phyloP scores from a whole-genome alignment of 192 early-diverging fungal species.

The Polychytrium aggregatum region DNA sequence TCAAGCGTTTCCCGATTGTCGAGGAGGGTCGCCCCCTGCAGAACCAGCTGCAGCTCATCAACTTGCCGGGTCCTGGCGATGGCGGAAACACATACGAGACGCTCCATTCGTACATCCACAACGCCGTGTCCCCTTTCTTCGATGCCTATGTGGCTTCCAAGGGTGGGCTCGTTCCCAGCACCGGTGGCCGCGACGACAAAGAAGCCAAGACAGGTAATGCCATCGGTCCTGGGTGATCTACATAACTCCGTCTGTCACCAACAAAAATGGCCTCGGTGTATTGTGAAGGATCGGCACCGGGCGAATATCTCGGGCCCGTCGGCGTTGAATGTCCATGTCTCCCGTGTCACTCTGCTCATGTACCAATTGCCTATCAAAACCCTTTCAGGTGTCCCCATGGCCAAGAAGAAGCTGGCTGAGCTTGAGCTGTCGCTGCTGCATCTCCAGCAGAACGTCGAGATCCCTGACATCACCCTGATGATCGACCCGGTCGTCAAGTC shows the following conservation, averaged over 20 bases:
- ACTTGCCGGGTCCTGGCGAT: conserved; percentile 66
- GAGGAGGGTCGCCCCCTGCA: conserved; percentile 62
- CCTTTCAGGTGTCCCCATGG: conserved; percentile 73
- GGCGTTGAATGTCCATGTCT: too few species aligned
- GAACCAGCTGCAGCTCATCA: conserved; percentile 79
- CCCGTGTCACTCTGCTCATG: too few species aligned
- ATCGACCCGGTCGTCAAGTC: conserved; percentile 73
- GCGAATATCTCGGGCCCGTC: too few species aligned
- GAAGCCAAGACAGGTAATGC: conserved; percentile 61
- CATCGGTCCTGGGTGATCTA: conserved; percentile 1
- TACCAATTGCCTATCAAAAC: background rate
- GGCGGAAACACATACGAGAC: conserved; percentile 69
- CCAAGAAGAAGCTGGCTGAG: conserved; percentile 98
- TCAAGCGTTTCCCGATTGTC: conserved; percentile 33
- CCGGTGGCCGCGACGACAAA: conserved; percentile 31
- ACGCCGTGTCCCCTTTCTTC: conserved; percentile 91
- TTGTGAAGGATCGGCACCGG: too few species aligned
- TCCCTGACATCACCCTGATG: conserved; percentile 79
- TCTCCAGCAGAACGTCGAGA: conserved; percentile 96
- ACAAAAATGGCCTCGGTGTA: too few species aligned
- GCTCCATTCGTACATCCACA: conserved; percentile 82
- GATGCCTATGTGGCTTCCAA: conserved; percentile 79
- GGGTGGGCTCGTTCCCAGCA: conserved; percentile 15
- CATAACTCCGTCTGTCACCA: too few species aligned
- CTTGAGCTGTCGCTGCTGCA: conserved; percentile 89